Evolutionary conservation across 1,284 basidiomycete genomes (phyloP).

Genomic region (Trametes polyzona): DNA sequence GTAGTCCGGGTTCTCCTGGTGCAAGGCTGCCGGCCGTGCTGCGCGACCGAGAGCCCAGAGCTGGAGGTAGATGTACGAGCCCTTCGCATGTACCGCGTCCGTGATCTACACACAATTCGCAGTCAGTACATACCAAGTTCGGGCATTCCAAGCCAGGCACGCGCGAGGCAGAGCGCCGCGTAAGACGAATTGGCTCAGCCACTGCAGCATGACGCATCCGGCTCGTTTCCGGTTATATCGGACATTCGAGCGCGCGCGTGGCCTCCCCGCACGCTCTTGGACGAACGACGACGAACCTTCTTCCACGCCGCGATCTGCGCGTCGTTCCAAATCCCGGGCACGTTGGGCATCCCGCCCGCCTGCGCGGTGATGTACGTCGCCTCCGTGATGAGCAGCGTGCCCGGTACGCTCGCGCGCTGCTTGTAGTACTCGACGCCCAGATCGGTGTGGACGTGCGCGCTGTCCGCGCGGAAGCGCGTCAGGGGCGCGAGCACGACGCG

Average conservation of each 20-base stretch:
- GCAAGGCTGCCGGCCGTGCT: slow-evolving; percentile 29
- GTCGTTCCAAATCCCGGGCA: slow-evolving; percentile 46
- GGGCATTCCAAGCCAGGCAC: too few species aligned
- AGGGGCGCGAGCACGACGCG: slow-evolving; percentile 51
- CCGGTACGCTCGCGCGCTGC: slow-evolving; percentile 45
- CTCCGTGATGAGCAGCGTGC: slow-evolving; percentile 52
- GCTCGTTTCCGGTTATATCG: too few species aligned
- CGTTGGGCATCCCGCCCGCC: slow-evolving; percentile 40
- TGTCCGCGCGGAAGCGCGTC: slow-evolving; percentile 41
- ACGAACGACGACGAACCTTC: slow-evolving; percentile 36
- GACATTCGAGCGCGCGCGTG: too few species aligned
- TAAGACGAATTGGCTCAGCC: too few species aligned
- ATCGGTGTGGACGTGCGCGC: slow-evolving; percentile 27
- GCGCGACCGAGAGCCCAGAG: background rate
- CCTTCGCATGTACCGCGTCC: background rate
- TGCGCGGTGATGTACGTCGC: slow-evolving; percentile 45
- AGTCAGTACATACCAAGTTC: too few species aligned
- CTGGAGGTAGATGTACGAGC: background rate
- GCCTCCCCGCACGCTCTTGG: too few species aligned
- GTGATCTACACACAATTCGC: too few species aligned
- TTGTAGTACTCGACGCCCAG: slow-evolving; percentile 47
- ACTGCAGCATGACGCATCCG: too few species aligned
- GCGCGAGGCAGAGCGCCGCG: too few species aligned
- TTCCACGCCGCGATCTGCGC: slow-evolving; percentile 52
- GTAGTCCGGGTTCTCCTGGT: slow-evolving; percentile 11